Evolutionary conservation across 2,329 filamentous ascomycete genomes (phyloP), one percentile per base, ranked within the genome.

Genomic region (Plenodomus tracheiphilus): DNA sequence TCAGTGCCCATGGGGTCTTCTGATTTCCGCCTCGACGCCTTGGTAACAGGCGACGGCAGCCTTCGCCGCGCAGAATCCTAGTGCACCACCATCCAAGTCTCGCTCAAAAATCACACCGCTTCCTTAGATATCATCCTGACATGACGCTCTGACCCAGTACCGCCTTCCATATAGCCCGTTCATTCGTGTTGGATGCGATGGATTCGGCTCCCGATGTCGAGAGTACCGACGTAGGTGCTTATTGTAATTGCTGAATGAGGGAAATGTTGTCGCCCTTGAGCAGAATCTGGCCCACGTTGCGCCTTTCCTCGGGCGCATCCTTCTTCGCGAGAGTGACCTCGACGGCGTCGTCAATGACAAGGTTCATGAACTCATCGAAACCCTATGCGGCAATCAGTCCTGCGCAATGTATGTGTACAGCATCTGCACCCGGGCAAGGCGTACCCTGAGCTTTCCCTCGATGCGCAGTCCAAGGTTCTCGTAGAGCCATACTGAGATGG

Each of bases 361-460:
- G 80, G 77, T 99, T 99, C 92, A 99, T 97, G 78, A 97, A 99
- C 75, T 99, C 94, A 72, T 99, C 94, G 62, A 99, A 99, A 13
- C 94, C 92, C 91, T 96, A 54, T 32, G 30, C 56, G 20, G 13
- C 3, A 39, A 43, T 70, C 41, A 71, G 56, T 43, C 11, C 30
- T 2, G 11, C 39, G 11, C 22, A 6, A 35, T 49, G 21, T 38
- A 35, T 49, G 21, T 38, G 19, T 13, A 43, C 2, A 18, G 17
- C 19, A 25, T 39, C 38, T 21, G 30, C 20, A n/a, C 4, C 11
- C 4, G 9, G 13, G 8, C 28, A 4, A 32, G 28, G 11, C 86
- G 56, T 74, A 96, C 93, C 68, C 94, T 85, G 60, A 99, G 96
- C 78, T 93, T 96, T 54, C 94, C 94, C 77, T 97, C 92, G 68